Percentiles rank a stretch among this genome's conserved stretches.
Evolutionary conservation across 1,139 yeast species (phyloP).

Genomic region (Yamadazyma conglobata): DNA sequence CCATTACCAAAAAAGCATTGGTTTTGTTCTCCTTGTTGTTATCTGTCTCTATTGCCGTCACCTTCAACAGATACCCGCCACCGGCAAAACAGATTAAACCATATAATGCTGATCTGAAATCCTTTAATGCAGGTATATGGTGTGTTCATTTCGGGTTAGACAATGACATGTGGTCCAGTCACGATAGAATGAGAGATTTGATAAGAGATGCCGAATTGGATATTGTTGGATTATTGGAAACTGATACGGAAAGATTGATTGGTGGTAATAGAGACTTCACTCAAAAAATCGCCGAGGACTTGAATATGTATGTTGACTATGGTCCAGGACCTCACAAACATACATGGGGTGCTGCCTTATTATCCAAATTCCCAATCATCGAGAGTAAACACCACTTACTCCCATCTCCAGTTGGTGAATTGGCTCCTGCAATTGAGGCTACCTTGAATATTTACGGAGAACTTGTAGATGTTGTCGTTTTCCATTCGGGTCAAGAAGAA

Average conservation of each 20-base stretch:
- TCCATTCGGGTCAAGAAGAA: conserved; percentile 98
- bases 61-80: conserved; percentile 59
- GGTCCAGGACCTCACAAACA: conserved; percentile 98
- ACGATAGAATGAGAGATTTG: conserved; percentile 81
- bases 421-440: conserved; percentile 97
- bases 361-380: conserved; percentile 91
- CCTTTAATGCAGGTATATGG: conserved; percentile 96
- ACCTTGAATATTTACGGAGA: conserved; percentile 89
- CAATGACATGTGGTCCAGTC: conserved; percentile 98
- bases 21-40: conserved; percentile 27
- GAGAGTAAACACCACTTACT: conserved; percentile 85
- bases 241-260: conserved; percentile 89
- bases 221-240: conserved; percentile 84
- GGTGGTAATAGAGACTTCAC: conserved; percentile 96
- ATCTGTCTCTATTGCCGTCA: conserved; percentile 34
- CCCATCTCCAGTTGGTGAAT: conserved; percentile 95
- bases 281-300: conserved; percentile 85
- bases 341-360: conserved; percentile 94
- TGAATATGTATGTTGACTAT: conserved; percentile 91
- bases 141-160: conserved; percentile 96
- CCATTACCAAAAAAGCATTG: conserved; percentile 22
- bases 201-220: conserved; percentile 84
- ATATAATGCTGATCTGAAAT: conserved; percentile 54
- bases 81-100: conserved; percentile 57
- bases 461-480: conserved; percentile 84